Evolutionary conservation across 352 stramenopile species (phyloP).

Genomic region (Lagenidium giganteum): DNA sequence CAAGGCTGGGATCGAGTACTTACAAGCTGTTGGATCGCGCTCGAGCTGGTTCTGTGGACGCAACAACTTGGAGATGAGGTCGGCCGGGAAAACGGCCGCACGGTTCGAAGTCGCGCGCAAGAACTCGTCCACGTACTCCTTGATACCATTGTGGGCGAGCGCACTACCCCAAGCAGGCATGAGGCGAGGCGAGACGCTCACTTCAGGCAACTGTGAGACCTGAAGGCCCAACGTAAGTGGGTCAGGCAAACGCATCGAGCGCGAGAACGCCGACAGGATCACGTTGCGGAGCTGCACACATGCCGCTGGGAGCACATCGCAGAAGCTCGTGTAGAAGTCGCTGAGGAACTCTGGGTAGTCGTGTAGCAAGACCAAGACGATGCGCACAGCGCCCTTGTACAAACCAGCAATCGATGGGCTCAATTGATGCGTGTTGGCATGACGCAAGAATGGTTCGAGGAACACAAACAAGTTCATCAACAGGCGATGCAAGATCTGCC

Average conservation of each 20-base stretch:
- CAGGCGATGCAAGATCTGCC: conserved; percentile 96
- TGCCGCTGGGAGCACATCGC: conserved; percentile 95
- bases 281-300: conserved; percentile 99
- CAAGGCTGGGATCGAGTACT: conserved; percentile 92
- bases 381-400: conserved; percentile 98
- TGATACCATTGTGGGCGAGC: conserved; percentile 88
- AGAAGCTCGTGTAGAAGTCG: conserved; percentile 98
- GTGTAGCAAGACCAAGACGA: conserved; percentile 97
- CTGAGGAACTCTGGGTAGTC: conserved; percentile 98
- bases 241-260: conserved; percentile 96
- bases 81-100: conserved; percentile 83
- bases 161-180: conserved; percentile 93
- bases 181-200: conserved; percentile 91
- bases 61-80: conserved; percentile 74
- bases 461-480: conserved; percentile 98
- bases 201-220: conserved; percentile 96
- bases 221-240: conserved; percentile 98
- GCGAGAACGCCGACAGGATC: conserved; percentile 96
- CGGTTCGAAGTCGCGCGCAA: conserved; percentile 85
- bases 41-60: conserved; percentile 54
- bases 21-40: conserved; percentile 62
- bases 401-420: conserved; percentile 90
- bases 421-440: conserved; percentile 81
- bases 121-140: conserved; percentile 95
- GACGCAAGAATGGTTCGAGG: conserved; percentile 94